Conservation (phyloP, 352 stramenopile species). For the Phytophthora pisi region DNA sequence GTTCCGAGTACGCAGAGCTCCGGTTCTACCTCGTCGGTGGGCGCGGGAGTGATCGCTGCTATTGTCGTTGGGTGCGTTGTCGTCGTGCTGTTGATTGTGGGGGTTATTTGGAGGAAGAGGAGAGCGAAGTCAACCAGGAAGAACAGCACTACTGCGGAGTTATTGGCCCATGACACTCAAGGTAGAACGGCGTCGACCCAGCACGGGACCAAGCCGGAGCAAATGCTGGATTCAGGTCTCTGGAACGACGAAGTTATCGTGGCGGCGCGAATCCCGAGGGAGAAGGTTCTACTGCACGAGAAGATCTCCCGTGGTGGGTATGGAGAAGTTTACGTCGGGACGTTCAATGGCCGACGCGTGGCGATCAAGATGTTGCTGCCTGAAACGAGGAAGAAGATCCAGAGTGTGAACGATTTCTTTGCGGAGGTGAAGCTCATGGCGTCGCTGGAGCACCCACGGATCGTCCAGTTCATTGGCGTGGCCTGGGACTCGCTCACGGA, state of each 20-base stretch:
- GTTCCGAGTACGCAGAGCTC: not conserved
- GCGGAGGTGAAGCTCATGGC: conserved; percentile 57
- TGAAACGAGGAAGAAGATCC: conserved; percentile 24
- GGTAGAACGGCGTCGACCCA: conserved; percentile 11
- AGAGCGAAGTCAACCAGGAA: conserved; percentile 1
- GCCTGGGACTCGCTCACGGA: conserved; percentile 50
- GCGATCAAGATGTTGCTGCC: conserved; percentile 50
- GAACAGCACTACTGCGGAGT: conserved; percentile 10
- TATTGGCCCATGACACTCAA: conserved; percentile 18
- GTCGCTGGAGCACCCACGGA: conserved; percentile 34
- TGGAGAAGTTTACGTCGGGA: conserved; percentile 45
- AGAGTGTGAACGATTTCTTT: conserved; percentile 49
- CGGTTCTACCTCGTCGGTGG: conserved; percentile 5
- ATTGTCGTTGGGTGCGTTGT: conserved; percentile 21
- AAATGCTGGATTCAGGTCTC: not conserved
- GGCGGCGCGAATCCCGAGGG: conserved; percentile 36
- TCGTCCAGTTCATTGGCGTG: conserved; percentile 53
- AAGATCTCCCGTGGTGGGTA: conserved; percentile 46
- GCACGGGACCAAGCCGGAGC: conserved; percentile 1
- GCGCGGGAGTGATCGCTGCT: conserved; percentile 21
- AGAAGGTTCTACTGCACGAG: conserved; percentile 40
- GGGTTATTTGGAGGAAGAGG: conserved; percentile 12
- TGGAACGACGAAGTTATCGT: conserved; percentile 36
- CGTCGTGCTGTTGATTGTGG: conserved; percentile 4
- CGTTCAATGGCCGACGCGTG: conserved; percentile 42